Evolutionary conservation across 306 rosid species (phyloP).

Genomic region (Pachyrhizus erosus): DNA sequence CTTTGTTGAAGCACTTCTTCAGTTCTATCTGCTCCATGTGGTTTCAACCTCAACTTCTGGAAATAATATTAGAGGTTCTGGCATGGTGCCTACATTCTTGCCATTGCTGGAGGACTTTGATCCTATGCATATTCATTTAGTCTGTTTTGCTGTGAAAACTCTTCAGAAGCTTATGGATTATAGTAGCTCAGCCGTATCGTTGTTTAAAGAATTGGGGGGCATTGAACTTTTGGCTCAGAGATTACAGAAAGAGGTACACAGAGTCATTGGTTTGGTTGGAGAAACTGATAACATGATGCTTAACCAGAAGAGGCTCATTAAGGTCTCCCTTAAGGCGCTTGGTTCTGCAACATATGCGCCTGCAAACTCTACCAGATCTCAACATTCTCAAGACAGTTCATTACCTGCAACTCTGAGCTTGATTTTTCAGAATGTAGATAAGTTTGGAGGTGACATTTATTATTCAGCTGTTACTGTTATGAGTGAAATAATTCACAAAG

Average conservation of each 20-base stretch:
- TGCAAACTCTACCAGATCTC: constrained; percentile 70
- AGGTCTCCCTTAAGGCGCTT: constrained; percentile 91
- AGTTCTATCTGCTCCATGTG: constrained; percentile 94
- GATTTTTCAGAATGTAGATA: constrained; percentile 74
- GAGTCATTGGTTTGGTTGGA: constrained; percentile 77
- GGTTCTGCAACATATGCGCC: constrained; percentile 93
- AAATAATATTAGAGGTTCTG: constrained; percentile 91
- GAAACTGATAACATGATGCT: constrained; percentile 57
- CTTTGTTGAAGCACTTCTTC: constrained; percentile 99
- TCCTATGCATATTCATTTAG: constrained; percentile 87
- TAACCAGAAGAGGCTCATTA: constrained; percentile 86
- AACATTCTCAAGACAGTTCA: constrained; percentile 69
- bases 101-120: constrained; percentile 93
- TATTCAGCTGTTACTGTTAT: constrained; percentile 92
- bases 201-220: constrained; percentile 96
- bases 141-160: constrained; percentile 94
- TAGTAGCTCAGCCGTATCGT: constrained; percentile 94
- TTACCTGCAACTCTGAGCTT: constrained; percentile 72
- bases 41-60: constrained; percentile 93
- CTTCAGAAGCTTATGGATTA: constrained; percentile 99
- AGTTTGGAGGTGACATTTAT: constrained; percentile 97
- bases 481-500: constrained; percentile 98
- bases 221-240: constrained; percentile 92
- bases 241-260: constrained; percentile 80
- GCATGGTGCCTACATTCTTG: constrained; percentile 98